A percentile compares a stretch with the other conserved stretches of the same genome.
Conservation (phyloP, 2,329 filamentous ascomycete species). For the Talaromyces verruculosus region DNA sequence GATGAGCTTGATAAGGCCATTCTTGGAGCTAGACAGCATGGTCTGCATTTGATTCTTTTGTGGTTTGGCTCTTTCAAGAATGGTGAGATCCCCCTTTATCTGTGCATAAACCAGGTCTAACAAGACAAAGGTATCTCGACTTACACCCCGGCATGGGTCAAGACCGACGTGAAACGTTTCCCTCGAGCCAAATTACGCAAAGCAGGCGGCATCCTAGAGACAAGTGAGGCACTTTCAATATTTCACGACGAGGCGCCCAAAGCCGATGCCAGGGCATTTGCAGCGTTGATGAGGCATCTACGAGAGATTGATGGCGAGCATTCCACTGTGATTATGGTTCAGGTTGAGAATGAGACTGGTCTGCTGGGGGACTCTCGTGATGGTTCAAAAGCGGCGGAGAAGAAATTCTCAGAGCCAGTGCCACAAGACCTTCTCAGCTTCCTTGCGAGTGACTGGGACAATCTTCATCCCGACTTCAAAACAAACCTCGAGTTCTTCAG, state of each 20-base stretch:
- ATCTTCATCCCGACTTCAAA: not conserved
- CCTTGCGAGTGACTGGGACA: not conserved
- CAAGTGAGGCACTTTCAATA: not conserved
- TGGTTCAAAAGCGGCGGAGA: slow-evolving; percentile 39
- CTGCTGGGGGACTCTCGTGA: slow-evolving; percentile 55
- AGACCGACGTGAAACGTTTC: not conserved
- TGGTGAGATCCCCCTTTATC: not conserved
- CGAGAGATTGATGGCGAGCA: slow-evolving; percentile 30
- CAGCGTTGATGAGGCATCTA: not conserved
- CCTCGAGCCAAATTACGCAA: not conserved
- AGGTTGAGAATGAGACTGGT: slow-evolving; percentile 59
- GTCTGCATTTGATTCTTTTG: not conserved
- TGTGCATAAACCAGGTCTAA: not conserved
- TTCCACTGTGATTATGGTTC: slow-evolving; percentile 56
- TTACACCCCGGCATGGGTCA: not conserved
- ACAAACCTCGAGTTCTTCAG: not conserved
- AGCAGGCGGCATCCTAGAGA: not conserved
- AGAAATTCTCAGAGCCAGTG: not conserved
- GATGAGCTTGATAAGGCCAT: not conserved
- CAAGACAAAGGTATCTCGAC: not conserved
- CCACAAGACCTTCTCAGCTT: not conserved
- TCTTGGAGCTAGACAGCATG: not conserved
- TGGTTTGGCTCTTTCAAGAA: not conserved
- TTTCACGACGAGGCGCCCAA: not conserved
- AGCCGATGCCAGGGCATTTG: not conserved